Evolutionary conservation across 768 basidiomycete genomes (phyloP), one percentile per base, ranked within the genome.

Genomic region (Tricholoma terreum): DNA sequence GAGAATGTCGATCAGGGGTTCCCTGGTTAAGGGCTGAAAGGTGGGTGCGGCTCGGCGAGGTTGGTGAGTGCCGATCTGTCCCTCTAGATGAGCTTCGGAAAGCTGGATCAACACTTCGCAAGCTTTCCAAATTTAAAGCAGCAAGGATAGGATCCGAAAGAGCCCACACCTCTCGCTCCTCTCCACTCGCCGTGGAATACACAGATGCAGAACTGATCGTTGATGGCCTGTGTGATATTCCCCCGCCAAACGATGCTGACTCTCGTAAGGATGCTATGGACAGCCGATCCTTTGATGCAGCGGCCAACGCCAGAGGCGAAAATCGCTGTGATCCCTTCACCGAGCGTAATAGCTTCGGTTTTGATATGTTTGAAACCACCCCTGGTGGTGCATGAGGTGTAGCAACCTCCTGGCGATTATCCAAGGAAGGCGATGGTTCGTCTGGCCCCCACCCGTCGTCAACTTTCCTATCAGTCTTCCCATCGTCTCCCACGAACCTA

Each of bases 141-240:
- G 77, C 75, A 55, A 73, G 54, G 35, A 78, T 69, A n/a, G 75
- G 62, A 57, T 68, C 73, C 4, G 66, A 59, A 24, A 67, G 73
- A 22, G 62, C 66, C 17, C 67, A 60, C 49, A 61, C 50, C 48
- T 62, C 61, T 36, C 60, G 72, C 55, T 68, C 67, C 40, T 74
- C 73, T 15, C 64, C 69, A 48, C 70, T 73, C 27, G 65, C 66
- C 10, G 66, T 68, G 24, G 72, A 73, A 51, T 70, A 68, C 53
- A 64, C 49, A 19, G 69, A 69, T 22, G 40, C 59, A 8, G 69
- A 71, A 45, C 67, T 71, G 42, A 67, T 58, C n/a, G 62, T 67
- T 11, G 71, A 73, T 22, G 67, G 61, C 56, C 67, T 69, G 52
- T 69, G 70, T 10, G 66, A 11, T 27, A 69, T 49, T 6, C 38